A percentile compares a stretch with the other conserved stretches of the same genome.
Conservation (phyloP, 139 green algal species). For the Micromonas commoda region DNA sequence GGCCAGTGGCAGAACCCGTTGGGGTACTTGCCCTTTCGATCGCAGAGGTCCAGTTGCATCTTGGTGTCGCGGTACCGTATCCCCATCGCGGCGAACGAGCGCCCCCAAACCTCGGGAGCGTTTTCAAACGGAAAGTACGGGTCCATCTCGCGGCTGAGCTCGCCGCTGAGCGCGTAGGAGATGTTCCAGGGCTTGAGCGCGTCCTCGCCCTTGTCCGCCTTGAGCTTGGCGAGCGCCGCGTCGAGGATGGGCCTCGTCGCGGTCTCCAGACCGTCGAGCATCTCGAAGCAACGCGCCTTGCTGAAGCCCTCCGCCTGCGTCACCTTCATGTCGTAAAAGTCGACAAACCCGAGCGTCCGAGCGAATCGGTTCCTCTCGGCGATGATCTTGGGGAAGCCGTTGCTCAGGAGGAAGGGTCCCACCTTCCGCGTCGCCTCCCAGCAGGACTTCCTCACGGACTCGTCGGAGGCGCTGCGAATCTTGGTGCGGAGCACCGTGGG, state of each 20-base stretch:
- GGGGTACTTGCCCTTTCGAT: conserved; percentile 44
- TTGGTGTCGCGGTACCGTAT: conserved; percentile 60
- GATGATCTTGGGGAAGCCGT: conserved; percentile 64
- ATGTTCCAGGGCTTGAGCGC: conserved; percentile 68
- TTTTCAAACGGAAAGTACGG: conserved; percentile 61
- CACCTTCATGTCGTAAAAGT: conserved; percentile 75
- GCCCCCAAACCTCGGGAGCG: conserved; percentile 61
- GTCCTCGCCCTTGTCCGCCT: conserved; percentile 39
- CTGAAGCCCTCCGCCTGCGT: conserved; percentile 69
- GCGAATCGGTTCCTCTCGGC: conserved; percentile 71
- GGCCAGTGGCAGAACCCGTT: conserved; percentile 71
- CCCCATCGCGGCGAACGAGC: conserved; percentile 65
- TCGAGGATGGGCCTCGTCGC: conserved; percentile 57
- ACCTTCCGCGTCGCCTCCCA: conserved; percentile 55
- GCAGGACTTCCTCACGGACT: conserved; percentile 51
- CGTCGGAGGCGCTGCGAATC: conserved; percentile 55
- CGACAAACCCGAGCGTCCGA: conserved; percentile 48
- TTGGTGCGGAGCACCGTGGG: conserved; percentile 54
- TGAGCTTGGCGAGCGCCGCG: conserved; percentile 47
- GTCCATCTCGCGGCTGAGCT: conserved; percentile 34
- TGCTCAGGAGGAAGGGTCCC: conserved; percentile 56
- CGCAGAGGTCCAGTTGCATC: conserved; percentile 71
- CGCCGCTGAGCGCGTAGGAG: conserved; percentile 51
- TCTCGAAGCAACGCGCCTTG: conserved; percentile 66
- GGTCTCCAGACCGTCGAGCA: conserved; percentile 62